Evolutionary conservation across 345 rosid genomes (phyloP), one percentile per base, ranked within the genome.

Genomic region (Brassica nigra): DNA sequence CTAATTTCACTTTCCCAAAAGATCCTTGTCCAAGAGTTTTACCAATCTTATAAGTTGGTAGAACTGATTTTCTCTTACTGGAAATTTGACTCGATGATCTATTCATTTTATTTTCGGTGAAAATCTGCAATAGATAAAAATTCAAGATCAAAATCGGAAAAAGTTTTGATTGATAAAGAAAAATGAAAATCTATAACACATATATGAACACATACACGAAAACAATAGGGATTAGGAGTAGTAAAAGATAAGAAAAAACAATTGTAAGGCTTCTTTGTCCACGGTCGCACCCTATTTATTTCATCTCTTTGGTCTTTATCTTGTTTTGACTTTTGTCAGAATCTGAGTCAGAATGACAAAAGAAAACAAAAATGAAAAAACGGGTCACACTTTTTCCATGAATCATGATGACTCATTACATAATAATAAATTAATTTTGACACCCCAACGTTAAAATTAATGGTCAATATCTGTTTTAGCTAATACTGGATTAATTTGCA

Each of bases 1-100:
- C 99, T 75, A 89, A 83, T 86, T 89, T 94, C 77, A 94, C 99
- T 86, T 92, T 91, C 4, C 91, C 90, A 77, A 94, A 94, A 29
- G 97, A 78, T 65, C 98, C 97, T 62, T 86, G 79, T 65, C 99
- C 99, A 58, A 92, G 88, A 64, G 88, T 89, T 85, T 84, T 91
- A 58, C 91, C 94, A 73, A 90, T 85, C 86, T 77, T 89, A 79
- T 92, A 94, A 77, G 91, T 90, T 61, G 84, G 81, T 70, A 91
- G 76, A 36, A 64, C 75, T 76, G 83, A 63, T 63, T 85, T 87
- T 42, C 34, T 85, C 44, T 81, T 84, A 78, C 86, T 69, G 34
- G 79, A 71, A 44, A 80, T 82, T 74, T 85, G 80, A 47, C 49
- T 77, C 74, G 81, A 80, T 52, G 87, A 12, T 42, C 75, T 88